These are phyloP conservation scores for Dendrocalamus sinicus DNA, from an alignment of 176 grass and related monocot genomes.

Conservation along the genomic window DNA sequence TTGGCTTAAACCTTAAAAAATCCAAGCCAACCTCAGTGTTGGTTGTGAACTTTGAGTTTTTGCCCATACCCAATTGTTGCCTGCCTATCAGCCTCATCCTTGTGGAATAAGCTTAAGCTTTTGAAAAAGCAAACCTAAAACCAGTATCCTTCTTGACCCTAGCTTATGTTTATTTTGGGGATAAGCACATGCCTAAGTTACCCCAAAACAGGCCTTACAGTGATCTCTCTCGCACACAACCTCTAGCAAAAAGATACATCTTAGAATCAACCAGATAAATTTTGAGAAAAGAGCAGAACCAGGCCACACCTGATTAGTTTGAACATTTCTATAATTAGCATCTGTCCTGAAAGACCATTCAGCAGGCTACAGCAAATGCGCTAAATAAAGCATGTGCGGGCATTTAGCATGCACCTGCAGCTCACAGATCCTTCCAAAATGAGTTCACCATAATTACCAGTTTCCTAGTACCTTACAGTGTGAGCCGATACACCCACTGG, in stretches of 20 bases:
- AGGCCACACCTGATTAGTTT: neutral
- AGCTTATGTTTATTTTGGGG: neutral
- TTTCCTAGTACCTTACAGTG: neutral
- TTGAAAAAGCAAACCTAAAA: neutral
- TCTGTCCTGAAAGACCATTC: neutral
- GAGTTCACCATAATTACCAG: neutral
- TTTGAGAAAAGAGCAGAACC: neutral
- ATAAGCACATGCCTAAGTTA: neutral
- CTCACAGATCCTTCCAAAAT: neutral
- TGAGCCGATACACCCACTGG: neutral
- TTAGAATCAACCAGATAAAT: neutral
- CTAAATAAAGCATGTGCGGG: constrained; percentile 27
- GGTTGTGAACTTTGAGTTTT: neutral
- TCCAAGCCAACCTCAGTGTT: neutral
- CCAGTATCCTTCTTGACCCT: neutral
- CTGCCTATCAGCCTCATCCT: neutral
- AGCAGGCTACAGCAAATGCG: neutral
- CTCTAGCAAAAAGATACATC: neutral
- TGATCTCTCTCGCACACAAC: neutral
- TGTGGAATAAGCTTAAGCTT: neutral
- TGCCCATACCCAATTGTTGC: neutral
- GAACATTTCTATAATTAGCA: constrained; percentile 36
- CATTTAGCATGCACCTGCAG: neutral
- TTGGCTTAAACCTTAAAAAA: neutral
- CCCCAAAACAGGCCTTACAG: neutral